Evolutionary conservation across 148 eudicot species (phyloP).

Genomic region (Rhododendron mucronatum): DNA sequence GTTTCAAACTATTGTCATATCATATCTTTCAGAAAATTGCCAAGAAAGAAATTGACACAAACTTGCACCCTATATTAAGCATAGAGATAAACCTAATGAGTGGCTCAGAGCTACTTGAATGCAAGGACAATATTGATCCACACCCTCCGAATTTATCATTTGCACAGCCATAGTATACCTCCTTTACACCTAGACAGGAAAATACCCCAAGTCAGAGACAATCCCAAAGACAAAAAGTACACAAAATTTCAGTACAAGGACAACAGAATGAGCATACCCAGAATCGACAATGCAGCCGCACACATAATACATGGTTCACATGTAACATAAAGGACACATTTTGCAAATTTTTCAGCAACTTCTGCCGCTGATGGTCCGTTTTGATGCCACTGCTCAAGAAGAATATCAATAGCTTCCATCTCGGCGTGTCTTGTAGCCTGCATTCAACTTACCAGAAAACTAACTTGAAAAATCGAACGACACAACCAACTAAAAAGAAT

Average conservation of each 20-base stretch:
- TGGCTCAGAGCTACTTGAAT: constrained; percentile 29
- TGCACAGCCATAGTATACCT: constrained; percentile 79
- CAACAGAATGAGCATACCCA: constrained; percentile 35
- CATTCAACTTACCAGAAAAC: background rate
- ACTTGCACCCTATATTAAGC: background rate
- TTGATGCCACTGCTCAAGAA: constrained; percentile 63
- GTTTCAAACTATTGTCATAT: background rate
- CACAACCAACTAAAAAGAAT: background rate
- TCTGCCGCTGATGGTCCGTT: constrained; percentile 48
- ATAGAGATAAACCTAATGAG: constrained; percentile 25
- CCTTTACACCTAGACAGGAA: constrained; percentile 45
- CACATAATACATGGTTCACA: constrained; percentile 99
- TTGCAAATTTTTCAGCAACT: constrained; percentile 51
- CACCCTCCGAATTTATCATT: constrained; percentile 96
- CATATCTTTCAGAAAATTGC: background rate
- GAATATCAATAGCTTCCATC: constrained; percentile 77
- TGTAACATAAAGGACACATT: constrained; percentile 71
- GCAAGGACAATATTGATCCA: constrained; percentile 82
- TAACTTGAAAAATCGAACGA: background rate
- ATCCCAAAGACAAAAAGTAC: background rate
- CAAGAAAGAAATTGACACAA: background rate
- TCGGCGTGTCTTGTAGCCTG: constrained; percentile 83
- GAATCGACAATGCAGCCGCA: constrained; percentile 74
- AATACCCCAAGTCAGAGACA: background rate
- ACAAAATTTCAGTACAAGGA: background rate